These are phyloP conservation scores for Citrus trifoliata DNA, from an alignment of 345 rosid genomes.

Conservation along the genomic window DNA sequence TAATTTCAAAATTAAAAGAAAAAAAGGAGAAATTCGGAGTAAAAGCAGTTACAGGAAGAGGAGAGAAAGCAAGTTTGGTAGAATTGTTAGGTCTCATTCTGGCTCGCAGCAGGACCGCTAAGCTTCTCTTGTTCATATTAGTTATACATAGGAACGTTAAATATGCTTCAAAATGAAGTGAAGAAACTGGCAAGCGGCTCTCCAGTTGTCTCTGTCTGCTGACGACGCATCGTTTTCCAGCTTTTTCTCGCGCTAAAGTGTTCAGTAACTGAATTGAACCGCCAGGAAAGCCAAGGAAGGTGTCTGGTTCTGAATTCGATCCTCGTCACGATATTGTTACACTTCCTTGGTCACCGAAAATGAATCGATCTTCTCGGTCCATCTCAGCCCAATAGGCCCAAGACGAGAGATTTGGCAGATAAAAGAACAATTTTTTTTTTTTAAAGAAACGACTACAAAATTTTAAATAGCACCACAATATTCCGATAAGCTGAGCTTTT, in stretches of 20 bases:
- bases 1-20: background rate
- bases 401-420: too few species aligned
- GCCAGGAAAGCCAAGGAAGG: background rate
- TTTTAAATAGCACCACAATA: too few species aligned
- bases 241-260: background rate
- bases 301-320: background rate
- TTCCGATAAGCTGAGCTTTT: too few species aligned
- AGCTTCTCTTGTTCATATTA: constrained; percentile 67
- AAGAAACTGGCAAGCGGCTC: background rate
- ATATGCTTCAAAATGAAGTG: background rate
- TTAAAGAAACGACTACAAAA: too few species aligned
- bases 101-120: constrained; percentile 68
- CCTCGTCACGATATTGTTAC: too few species aligned
- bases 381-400: too few species aligned
- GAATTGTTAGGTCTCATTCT: constrained; percentile 61
- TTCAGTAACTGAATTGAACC: background rate
- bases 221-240: background rate
- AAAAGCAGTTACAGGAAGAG: constrained; percentile 42
- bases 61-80: constrained; percentile 41
- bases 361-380: too few species aligned
- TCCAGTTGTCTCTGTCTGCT: background rate
- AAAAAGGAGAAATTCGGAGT: background rate
- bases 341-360: too few species aligned
- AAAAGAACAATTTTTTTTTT: too few species aligned
- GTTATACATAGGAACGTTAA: background rate